Evolutionary conservation across 2,329 filamentous ascomycete species (phyloP), one percentile per base, ranked within the genome.

Genomic region (Exophiala sideris): DNA sequence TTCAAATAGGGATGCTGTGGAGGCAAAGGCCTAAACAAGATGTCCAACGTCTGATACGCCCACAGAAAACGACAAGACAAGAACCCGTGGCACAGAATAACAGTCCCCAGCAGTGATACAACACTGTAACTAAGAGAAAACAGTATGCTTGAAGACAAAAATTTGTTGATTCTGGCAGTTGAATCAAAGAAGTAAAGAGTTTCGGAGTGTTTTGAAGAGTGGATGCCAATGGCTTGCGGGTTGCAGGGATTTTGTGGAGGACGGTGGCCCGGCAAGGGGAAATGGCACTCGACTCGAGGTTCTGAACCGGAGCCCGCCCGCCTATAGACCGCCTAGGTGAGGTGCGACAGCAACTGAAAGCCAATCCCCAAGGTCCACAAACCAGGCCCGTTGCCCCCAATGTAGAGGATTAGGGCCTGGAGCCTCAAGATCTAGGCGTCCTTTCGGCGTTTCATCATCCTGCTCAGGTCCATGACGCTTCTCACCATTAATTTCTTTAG

Each of bases 341-440:
- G 10, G 6, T 12, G 14, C 7, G 11, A 21, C 39, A 20, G 18
- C 5, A 12, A 18, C 9, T 11, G 39, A 41, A 2, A 8, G 8
- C 39, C 39, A 9, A 16, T 40, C n/a, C 36, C 10, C 3, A 9
- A 40, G 36, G 36, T 40, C 36, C 36, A 40, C 36, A 35, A 14
- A 18, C 39, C 38, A n/a, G 14, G 24, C 20, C 21, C 33, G 48
- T 45, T 51, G 48, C 41, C 48, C 48, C 48, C 48, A 14, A 40
- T 45, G 21, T 16, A 39, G 14, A 33, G 16, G 16, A 34, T 24
- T 45, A 10, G 39, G 20, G 21, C 48, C 34, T 24, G 10, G 42
- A 36, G 33, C 18, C 34, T 40, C 18, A 45, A 18, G 29, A 24
- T 24, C 29, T 12, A 44, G 41, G 41, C 21, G 12, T 16, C 41